phyloP scores from a whole-genome alignment of 306 rosid species.

The Vigna mungo region DNA sequence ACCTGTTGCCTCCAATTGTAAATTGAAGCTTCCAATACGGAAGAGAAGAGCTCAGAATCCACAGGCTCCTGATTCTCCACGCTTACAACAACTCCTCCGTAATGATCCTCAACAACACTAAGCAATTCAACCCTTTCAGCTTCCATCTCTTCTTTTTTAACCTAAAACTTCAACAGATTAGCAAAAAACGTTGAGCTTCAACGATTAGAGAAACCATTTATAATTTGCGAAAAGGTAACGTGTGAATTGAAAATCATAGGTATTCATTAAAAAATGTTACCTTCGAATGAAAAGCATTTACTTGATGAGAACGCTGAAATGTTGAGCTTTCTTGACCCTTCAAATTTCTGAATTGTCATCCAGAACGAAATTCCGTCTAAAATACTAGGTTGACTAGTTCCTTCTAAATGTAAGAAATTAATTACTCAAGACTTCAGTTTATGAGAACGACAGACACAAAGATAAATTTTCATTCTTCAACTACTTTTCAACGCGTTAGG shows the following conservation, averaged over 20 bases:
- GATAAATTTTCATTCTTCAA: too few species aligned
- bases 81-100: conserved; percentile 68
- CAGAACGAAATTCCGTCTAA: neutral
- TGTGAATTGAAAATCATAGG: neutral
- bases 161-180: neutral
- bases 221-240: neutral
- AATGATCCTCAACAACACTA: conserved; percentile 53
- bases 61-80: conserved; percentile 55
- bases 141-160: conserved; percentile 27
- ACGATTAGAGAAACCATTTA: neutral
- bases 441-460: too few species aligned
- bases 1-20: conserved; percentile 72
- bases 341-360: neutral
- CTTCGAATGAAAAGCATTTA: neutral
- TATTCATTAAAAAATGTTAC: neutral
- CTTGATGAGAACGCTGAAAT: neutral
- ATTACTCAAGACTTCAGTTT: too few species aligned
- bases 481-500: neutral
- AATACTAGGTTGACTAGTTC: neutral
- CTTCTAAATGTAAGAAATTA: too few species aligned
- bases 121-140: conserved; percentile 47
- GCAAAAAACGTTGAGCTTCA: neutral
- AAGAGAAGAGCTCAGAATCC: conserved; percentile 55
- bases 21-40: conserved; percentile 56
- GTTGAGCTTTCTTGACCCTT: neutral